These are phyloP conservation scores for Rhodotorula sp. DNA, from an alignment of 1,284 basidiomycete genomes.

Conservation along the genomic window DNA sequence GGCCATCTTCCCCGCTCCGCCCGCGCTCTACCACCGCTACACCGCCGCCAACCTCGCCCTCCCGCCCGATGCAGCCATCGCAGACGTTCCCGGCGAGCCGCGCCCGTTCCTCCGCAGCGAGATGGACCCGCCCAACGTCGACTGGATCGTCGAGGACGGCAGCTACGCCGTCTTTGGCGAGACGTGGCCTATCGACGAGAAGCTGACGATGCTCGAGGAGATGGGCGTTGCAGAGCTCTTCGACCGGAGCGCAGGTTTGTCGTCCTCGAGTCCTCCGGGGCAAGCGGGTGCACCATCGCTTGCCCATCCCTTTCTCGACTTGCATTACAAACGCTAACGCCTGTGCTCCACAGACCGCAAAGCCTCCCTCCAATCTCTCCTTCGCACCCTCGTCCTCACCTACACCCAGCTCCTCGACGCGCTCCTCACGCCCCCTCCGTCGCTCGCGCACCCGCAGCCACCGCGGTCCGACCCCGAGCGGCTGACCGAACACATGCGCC, in stretches of 20 bases:
- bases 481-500: slow-evolving; percentile 45
- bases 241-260: slow-evolving; percentile 18
- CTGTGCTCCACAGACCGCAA: slow-evolving; percentile 36
- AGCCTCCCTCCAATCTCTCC: slow-evolving; percentile 45
- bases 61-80: slow-evolving; percentile 19
- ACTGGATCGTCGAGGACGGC: slow-evolving; percentile 48
- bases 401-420: slow-evolving; percentile 47
- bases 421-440: slow-evolving; percentile 46
- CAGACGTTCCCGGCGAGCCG: slow-evolving; percentile 13
- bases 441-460: slow-evolving; percentile 33
- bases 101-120: slow-evolving; percentile 33
- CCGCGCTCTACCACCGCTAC: slow-evolving; percentile 47
- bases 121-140: slow-evolving; percentile 48
- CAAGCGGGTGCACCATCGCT: not conserved
- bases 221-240: slow-evolving; percentile 46
- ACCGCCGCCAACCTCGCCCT: slow-evolving; percentile 45
- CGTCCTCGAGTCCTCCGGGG: no score
- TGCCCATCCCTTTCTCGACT: no score
- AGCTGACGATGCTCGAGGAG: slow-evolving; percentile 45
- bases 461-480: slow-evolving; percentile 37
- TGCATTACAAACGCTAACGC: no score
- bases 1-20: slow-evolving; percentile 48
- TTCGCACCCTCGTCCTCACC: slow-evolving; percentile 44
- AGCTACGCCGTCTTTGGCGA: slow-evolving; percentile 49
- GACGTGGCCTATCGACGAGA: slow-evolving; percentile 47